phyloP scores from a whole-genome alignment of 2,329 filamentous ascomycete species.

The Colletotrichum phormii region DNA sequence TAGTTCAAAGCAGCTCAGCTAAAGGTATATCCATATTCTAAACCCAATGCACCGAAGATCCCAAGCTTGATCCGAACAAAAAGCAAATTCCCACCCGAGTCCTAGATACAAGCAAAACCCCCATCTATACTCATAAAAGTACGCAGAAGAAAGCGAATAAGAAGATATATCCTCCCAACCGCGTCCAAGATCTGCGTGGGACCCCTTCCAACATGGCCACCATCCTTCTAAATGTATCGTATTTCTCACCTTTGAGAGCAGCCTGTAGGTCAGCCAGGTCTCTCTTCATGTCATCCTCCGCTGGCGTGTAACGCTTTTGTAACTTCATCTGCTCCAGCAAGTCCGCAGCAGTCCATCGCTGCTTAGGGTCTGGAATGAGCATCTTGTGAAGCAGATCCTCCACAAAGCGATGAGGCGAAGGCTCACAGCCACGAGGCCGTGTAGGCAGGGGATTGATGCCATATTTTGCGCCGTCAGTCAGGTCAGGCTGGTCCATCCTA shows the following conservation, averaged over 20 bases:
- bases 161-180: neutral
- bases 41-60: neutral
- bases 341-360: neutral
- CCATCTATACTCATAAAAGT: neutral
- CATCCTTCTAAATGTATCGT: neutral
- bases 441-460: neutral
- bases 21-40: neutral
- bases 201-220: neutral
- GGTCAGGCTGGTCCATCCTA: neutral
- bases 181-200: neutral
- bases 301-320: neutral
- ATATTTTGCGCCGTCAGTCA: neutral
- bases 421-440: neutral
- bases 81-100: neutral
- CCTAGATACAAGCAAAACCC: neutral
- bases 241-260: neutral
- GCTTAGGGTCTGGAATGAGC: slow-evolving; percentile 2
- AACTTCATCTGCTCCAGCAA: neutral
- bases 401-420: neutral
- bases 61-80: neutral
- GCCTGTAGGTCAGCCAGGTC: neutral
- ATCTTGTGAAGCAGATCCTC: neutral
- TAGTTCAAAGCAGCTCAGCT: neutral
- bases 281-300: neutral
- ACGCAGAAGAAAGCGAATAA: neutral